Evolutionary conservation across 2,329 filamentous ascomycete species (phyloP).

Genomic region (Aureobasidium sp.): DNA sequence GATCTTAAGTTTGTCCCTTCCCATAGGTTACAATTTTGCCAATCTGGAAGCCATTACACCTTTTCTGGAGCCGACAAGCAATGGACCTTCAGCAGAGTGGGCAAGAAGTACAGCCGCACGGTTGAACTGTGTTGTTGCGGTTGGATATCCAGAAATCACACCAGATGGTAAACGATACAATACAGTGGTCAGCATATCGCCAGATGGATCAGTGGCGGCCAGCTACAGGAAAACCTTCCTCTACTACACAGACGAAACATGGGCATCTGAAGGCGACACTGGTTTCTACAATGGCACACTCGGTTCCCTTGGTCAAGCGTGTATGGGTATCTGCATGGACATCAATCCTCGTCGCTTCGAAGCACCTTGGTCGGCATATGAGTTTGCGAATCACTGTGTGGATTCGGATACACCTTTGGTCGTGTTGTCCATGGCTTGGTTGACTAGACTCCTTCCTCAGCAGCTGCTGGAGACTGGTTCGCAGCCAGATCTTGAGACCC

Average conservation of each 20-base stretch:
- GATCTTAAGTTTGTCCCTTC: background rate
- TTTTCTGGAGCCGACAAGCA: conserved; percentile 58
- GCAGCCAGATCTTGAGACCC: conserved; percentile 62
- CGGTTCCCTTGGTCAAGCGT: conserved; percentile 31
- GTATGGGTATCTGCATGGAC: conserved; percentile 49
- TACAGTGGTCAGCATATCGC: conserved; percentile 51
- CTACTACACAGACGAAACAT: conserved; percentile 61
- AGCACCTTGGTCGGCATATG: conserved; percentile 51
- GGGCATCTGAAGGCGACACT: conserved; percentile 48
- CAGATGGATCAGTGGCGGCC: conserved; percentile 45
- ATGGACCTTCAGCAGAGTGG: conserved; percentile 66
- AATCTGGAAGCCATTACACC: conserved; percentile 61
- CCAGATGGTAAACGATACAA: conserved; percentile 43
- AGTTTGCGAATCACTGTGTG: conserved; percentile 53
- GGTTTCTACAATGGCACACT: conserved; percentile 34
- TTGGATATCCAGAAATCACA: conserved; percentile 65
- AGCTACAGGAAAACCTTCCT: conserved; percentile 60
- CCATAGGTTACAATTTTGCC: conserved; percentile 67
- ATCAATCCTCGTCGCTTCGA: conserved; percentile 58
- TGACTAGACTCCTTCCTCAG: conserved; percentile 51
- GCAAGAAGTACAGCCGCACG: conserved; percentile 59
- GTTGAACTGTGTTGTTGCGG: conserved; percentile 60
- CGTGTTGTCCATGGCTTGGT: conserved; percentile 72
- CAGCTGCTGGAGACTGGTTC: conserved; percentile 40
- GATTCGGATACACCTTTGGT: conserved; percentile 53